Evolutionary conservation across 1,139 yeast species (phyloP).

Genomic region (Yamadazyma friedrichii): DNA sequence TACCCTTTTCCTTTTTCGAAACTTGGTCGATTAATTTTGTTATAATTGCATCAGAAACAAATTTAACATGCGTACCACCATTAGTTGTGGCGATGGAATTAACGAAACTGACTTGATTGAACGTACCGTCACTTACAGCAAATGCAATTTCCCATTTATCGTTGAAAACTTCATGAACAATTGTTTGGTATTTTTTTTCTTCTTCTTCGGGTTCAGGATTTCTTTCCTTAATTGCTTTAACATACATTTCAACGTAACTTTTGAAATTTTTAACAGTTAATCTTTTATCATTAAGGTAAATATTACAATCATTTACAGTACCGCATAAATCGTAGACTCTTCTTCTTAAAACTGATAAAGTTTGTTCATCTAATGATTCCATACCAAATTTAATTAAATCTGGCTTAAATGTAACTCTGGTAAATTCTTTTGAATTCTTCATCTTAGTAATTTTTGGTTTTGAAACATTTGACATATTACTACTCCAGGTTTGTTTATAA

Average conservation of each 20-base stretch:
- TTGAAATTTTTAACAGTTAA: constrained; percentile 75
- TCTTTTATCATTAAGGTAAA: constrained; percentile 73
- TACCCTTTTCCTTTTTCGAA: constrained; percentile 70
- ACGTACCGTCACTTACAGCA: constrained; percentile 84
- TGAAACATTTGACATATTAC: constrained; percentile 78
- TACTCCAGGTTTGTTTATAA: constrained; percentile 81
- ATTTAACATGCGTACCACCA: constrained; percentile 95
- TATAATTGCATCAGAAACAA: constrained; percentile 81
- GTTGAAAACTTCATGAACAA: constrained; percentile 73
- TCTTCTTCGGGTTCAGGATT: constrained; percentile 30
- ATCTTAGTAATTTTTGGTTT: constrained; percentile 70
- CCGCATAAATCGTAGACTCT: constrained; percentile 97
- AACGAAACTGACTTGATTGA: constrained; percentile 94
- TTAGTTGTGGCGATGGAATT: constrained; percentile 96
- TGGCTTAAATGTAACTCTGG: constrained; percentile 87
- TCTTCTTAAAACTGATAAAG: constrained; percentile 79
- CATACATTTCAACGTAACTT: constrained; percentile 85
- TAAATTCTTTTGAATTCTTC: constrained; percentile 69
- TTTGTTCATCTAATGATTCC: constrained; percentile 78
- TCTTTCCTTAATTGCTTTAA: constrained; percentile 57
- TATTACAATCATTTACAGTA: constrained; percentile 82
- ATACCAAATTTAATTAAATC: constrained; percentile 83
- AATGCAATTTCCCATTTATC: constrained; percentile 94
- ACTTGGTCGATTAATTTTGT: constrained; percentile 64
- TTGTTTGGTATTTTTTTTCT: constrained; percentile 42